Percentiles rank a stretch among this genome's conserved stretches.
Evolutionary conservation across 345 rosid species (phyloP).

Genomic region (Nephelium lappaceum): DNA sequence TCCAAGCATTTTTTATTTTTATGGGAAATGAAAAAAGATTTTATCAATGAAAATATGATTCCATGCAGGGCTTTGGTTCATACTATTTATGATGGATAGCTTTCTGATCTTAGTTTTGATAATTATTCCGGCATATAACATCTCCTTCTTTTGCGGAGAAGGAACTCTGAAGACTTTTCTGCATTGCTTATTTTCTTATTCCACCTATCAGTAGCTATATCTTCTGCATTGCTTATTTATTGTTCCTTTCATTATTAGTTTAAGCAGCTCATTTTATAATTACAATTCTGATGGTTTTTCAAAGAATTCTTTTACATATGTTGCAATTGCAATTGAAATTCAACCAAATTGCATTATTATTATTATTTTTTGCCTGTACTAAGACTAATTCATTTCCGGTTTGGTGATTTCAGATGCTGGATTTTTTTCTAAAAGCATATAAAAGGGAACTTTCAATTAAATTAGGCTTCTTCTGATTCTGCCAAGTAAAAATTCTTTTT

Average conservation of each 20-base stretch:
- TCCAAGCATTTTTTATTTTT: too few relatives aligned
- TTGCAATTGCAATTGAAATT: not conserved
- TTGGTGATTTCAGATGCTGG: slow-evolving; percentile 5
- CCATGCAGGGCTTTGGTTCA: not conserved
- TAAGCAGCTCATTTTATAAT: not conserved
- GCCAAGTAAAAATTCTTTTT: not conserved
- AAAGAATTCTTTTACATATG: not conserved
- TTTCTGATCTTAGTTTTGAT: not conserved
- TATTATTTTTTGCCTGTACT: not conserved
- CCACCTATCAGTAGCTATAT: not conserved
- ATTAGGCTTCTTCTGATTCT: not conserved
- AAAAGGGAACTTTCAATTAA: not conserved
- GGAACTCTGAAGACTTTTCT: not conserved
- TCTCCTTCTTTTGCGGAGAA: not conserved
- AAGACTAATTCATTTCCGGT: not conserved
- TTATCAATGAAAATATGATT: too few relatives aligned
- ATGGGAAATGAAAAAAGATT: too few relatives aligned
- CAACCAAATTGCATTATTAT: not conserved
- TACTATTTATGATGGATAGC: not conserved
- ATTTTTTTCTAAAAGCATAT: not conserved
- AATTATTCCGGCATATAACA: not conserved
- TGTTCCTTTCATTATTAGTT: not conserved
- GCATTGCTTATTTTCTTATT: not conserved
- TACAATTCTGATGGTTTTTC: not conserved
- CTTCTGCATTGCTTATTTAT: not conserved